Base-by-base conservation (phyloP, 768 basidiomycete species). In the Phanerochaete carnosa region DNA sequence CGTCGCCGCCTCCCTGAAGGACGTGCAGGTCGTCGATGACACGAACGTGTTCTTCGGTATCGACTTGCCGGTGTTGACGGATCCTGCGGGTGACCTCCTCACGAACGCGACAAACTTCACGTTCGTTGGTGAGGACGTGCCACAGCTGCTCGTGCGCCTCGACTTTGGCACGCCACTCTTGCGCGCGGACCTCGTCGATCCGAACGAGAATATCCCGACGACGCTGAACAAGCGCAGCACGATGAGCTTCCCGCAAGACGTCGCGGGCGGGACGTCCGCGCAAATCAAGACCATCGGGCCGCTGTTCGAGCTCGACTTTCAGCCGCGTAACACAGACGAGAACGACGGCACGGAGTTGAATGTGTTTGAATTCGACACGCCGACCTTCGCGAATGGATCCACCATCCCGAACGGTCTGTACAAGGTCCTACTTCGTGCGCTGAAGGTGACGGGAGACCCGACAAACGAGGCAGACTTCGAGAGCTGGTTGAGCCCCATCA, bases 11-110 rank as follows among this genome's bases (percentile, higher is more conserved):
- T 61, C 73, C n/a, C 72, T 85, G 61, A 78, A 76, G 65, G 72
- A 83, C 60, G 77, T 79, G 62, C 77, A 78, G 32, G 77, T 85
- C 39, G 65, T 87, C 45, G 85, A 86, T 66, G 75, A 79, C 69
- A 82, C 81, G 1, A 74, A 79, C 51, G 60, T 61, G 12, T 77
- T 78, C 72, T 80, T 84, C 61, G 80, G 81, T n/a, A 65, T 77
- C 3, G 60, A 69, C 23, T 65, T 81, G 1, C 83, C 84, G 2
- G 71, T 74, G 3, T 50, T 84, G 47, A 65, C 81, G 23, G 75
- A 81, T 64, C 61, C 75, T n/a, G 50, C 58, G 25, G 81, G 79
- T 9, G 68, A 79, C 60, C 65, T 79, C 46, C 77, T 83, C 64
- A 64, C 58, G 1, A 72, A 55, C 8, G 70, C 81, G 13, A 69